Conservation (phyloP, 768 basidiomycete genomes). For the Ramaria sp. region DNA sequence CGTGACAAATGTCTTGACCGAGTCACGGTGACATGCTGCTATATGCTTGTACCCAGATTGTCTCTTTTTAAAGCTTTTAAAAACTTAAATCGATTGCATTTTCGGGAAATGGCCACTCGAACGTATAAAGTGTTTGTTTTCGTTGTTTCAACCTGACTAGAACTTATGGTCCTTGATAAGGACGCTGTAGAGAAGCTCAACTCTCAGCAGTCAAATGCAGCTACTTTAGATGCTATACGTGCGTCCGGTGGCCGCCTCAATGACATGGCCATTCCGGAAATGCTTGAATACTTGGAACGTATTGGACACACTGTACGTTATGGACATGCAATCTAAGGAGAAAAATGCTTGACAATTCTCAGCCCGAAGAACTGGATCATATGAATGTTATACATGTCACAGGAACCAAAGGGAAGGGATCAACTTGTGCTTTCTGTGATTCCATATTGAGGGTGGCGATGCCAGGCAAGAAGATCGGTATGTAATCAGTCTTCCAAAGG, state of each 20-base stretch:
- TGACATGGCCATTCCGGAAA: conserved; percentile 69
- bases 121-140: conserved; percentile 34
- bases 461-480: conserved; percentile 77
- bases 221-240: conserved; percentile 76
- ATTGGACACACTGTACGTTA: conserved; percentile 74
- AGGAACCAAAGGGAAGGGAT: conserved; percentile 97
- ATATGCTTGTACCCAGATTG: conserved; percentile 7
- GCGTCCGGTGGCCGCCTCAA: conserved; percentile 53
- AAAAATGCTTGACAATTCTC: conserved; percentile 10
- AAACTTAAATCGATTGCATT: background rate
- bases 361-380: conserved; percentile 76
- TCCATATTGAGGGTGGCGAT: conserved; percentile 70
- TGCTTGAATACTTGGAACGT: conserved; percentile 77
- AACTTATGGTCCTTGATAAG: conserved; percentile 10
- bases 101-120: conserved; percentile 45
- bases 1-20: no score
- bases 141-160: background rate
- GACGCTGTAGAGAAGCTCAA: conserved; percentile 70
- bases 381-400: conserved; percentile 95
- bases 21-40: background rate
- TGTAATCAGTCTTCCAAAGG: conserved; percentile 15
- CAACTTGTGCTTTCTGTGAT: conserved; percentile 88
- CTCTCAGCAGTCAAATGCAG: conserved; percentile 85
- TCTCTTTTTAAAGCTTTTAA: background rate
- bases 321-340: background rate